Evolutionary conservation across 2,329 filamentous ascomycete genomes (phyloP).

Genomic region (Sordariomycetes sp.): DNA sequence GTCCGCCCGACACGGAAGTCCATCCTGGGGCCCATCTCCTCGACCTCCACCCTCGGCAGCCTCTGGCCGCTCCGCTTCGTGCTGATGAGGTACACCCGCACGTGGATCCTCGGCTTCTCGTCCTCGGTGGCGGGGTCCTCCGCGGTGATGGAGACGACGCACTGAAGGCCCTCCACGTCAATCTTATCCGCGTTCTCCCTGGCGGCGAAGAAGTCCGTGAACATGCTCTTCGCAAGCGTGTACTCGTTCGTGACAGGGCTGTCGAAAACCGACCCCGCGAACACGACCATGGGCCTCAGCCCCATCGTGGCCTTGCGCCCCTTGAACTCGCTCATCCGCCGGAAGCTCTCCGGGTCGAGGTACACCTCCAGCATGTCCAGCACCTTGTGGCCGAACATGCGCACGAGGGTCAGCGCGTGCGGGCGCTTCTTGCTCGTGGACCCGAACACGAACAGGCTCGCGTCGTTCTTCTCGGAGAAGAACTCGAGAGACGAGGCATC

Average conservation of each 20-base stretch:
- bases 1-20: slow-evolving; percentile 80
- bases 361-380: slow-evolving; percentile 92
- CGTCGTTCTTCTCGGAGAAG: slow-evolving; percentile 93
- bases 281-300: slow-evolving; percentile 82
- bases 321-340: slow-evolving; percentile 65
- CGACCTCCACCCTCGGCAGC: slow-evolving; percentile 81
- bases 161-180: slow-evolving; percentile 91
- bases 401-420: slow-evolving; percentile 72
- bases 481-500: slow-evolving; percentile 83
- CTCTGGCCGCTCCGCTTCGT: slow-evolving; percentile 82
- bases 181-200: slow-evolving; percentile 65
- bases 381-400: slow-evolving; percentile 77
- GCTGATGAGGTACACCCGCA: slow-evolving; percentile 76
- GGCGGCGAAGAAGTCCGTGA: slow-evolving; percentile 86
- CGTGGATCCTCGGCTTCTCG: slow-evolving; percentile 44
- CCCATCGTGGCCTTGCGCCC: slow-evolving; percentile 67
- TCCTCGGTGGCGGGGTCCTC: slow-evolving; percentile 43
- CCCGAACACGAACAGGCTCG: slow-evolving; percentile 73
- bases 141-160: slow-evolving; percentile 72
- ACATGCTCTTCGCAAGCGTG: slow-evolving; percentile 74
- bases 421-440: slow-evolving; percentile 91
- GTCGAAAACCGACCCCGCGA: slow-evolving; percentile 81
- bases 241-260: slow-evolving; percentile 70
- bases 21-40: slow-evolving; percentile 91
- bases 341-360: slow-evolving; percentile 64